Base-by-base conservation (phyloP, 2,329 filamentous ascomycete species). In the Didymella keratinophila region DNA sequence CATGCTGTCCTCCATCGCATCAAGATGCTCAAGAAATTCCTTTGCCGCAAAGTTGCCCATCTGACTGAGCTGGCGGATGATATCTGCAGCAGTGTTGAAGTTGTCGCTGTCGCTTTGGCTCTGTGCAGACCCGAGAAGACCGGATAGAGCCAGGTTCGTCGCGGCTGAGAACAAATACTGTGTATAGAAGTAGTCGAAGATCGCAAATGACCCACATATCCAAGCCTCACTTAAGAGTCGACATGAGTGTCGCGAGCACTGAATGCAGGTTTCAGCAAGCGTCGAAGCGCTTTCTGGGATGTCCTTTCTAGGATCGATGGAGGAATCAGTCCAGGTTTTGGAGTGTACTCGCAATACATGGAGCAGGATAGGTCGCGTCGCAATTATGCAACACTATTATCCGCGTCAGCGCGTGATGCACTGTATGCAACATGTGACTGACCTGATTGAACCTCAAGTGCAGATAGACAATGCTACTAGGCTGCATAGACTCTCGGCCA, bases 121-220 rank as follows among this genome's bases (percentile, higher is more conserved):
- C 16, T 36, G 32, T 36, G 32, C 32, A 36, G 32, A 36, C 7
- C 32, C 32, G 16, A 36, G 32, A 8, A 36, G 32, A 36, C 32
- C n/a, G 32, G 32, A 36, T n/a, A 36, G 4, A 6, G 32, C 32
- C 16, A 36, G 11, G 7, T 36, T 36, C 7, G 32, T 36, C 7
- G 32, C 32, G 7, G 32, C 32, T 16, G 32, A 36, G 32, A n/a
- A 36, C 8, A 36, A 16, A 36, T 36, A 36, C 16, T 36, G 32
- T 6, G 32, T 36, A 6, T 36, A 76, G 45, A 79, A 79, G 65
- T 81, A 82, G 57, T 82, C 81, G 44, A 83, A 81, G 0, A 77
- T 81, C 0, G 76, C 70, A 52, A 82, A 81, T 0, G 79, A 78
- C 0, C 81, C 81, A 30, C 80, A 76, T 2, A 82, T 77, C 81